phyloP scores from a whole-genome alignment of 106 monocot species.

The Dioscorea zingiberensis region DNA sequence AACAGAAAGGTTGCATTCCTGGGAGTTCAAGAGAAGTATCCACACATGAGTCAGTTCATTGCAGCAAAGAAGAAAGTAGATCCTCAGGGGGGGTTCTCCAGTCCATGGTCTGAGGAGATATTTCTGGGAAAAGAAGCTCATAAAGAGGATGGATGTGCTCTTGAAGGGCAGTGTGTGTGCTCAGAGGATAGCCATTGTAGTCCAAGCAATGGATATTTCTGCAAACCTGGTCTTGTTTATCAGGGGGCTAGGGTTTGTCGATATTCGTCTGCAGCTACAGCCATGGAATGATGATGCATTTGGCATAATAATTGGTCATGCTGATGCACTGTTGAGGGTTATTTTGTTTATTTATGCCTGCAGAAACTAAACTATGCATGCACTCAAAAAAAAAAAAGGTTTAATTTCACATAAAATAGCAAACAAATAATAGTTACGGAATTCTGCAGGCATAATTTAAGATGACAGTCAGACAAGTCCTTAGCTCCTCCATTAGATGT shows the following conservation, averaged over 20 bases:
- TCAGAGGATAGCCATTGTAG: conserved; percentile 78
- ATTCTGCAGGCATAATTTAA: too few relatives aligned
- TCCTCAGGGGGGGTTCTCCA: conserved; percentile 44
- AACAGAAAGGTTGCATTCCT: conserved; percentile 62
- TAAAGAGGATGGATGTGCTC: conserved; percentile 49
- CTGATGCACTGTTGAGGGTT: too few relatives aligned
- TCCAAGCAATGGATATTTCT: conserved; percentile 50
- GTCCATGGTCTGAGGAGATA: conserved; percentile 53
- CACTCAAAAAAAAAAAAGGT: too few relatives aligned
- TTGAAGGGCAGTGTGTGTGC: conserved; percentile 77
- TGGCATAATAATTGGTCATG: too few relatives aligned
- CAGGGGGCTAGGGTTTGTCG: conserved; percentile 66
- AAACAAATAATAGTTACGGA: too few relatives aligned
- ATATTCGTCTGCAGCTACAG: conserved; percentile 10
- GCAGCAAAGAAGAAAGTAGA: conserved; percentile 34
- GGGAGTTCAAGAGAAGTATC: conserved; percentile 51
- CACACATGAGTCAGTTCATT: conserved; percentile 32
- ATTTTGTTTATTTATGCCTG: too few relatives aligned
- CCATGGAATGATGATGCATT: neutral
- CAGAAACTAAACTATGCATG: too few relatives aligned
- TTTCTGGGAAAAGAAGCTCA: conserved; percentile 12
- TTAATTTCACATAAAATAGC: too few relatives aligned
- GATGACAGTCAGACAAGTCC: too few relatives aligned
- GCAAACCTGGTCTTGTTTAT: conserved; percentile 61
- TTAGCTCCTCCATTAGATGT: too few relatives aligned